Base-by-base conservation (phyloP, 192 early-diverging fungal genomes). In the Umbelopsis ramanniana region DNA sequence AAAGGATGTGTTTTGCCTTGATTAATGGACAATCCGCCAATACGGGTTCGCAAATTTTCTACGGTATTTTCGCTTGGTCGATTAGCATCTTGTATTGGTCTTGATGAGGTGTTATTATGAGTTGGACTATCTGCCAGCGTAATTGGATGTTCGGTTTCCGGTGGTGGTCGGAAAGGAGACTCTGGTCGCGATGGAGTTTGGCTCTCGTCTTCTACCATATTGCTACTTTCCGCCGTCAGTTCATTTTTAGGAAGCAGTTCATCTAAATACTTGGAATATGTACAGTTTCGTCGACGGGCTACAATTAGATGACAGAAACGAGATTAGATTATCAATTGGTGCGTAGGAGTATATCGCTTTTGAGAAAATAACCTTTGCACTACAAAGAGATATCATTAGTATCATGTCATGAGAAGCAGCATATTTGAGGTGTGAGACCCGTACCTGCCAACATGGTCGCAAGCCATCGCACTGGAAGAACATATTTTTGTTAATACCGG, bases 401-500 rank as follows among this genome's bases (percentile, higher is more conserved):
- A 12, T 57, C 29, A 54, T 38, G 52, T 55, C 22, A 29, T 54
- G 43, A 9, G 15, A 38, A 26, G 23, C 52, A 21, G 17, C 11
- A 11, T 10, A 5, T 5, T 21, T 10, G 1, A 68, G 24, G 43
- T 38, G 2, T n/a, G 14, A 50, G 12, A 50, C 26, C 17, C 67
- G 14, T 68, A 79, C 78, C 74, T 79, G 78, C 78, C 75, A 75
- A 66, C 78, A 79, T 21, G 78, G 78, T 21, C 75, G 78, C 54
- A 71, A 71, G n/a, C 78, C 78, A 73, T 79, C 78, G n/a, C 78
- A 79, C 78, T 79, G 68, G 23, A 26, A 66, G 19, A 12, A 45
- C 29, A 54, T 55, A 52, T 47, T 47, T 60, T 46, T 12, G 12
- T 35, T 72, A 60, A 50, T 50, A 29, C 15, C 48, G 15, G 17